Percentiles rank a stretch among this genome's conserved stretches.
Evolutionary conservation across 2,329 filamentous ascomycete genomes (phyloP).

Genomic region (Pseudocercospora cruenta): DNA sequence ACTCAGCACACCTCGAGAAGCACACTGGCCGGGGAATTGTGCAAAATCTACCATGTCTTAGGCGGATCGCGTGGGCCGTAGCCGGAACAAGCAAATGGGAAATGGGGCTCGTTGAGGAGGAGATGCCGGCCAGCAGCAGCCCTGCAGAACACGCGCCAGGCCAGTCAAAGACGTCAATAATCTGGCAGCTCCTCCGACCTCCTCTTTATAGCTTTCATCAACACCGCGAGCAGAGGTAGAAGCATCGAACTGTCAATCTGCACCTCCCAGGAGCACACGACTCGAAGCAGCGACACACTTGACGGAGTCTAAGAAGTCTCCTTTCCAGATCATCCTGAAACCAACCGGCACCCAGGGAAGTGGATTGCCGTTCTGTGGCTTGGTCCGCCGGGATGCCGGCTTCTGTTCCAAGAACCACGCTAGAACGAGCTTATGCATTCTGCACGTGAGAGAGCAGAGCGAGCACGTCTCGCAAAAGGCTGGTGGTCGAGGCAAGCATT

Average conservation of each 20-base stretch:
- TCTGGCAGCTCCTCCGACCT: not conserved
- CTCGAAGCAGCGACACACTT: not conserved
- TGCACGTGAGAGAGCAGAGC: no score
- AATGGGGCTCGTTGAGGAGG: conserved; percentile 4
- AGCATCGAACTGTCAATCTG: not conserved
- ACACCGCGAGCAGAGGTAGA: not conserved
- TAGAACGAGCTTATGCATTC: conserved; percentile 13
- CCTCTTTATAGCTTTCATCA: not conserved
- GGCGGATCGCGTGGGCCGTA: not conserved
- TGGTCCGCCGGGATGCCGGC: conserved; percentile 12
- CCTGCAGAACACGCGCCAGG: not conserved
- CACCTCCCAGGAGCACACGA: not conserved
- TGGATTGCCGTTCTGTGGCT: conserved; percentile 12
- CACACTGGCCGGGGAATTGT: conserved; percentile 1
- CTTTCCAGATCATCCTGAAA: conserved; percentile 1
- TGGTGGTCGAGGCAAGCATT: no score
- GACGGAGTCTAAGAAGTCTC: not conserved
- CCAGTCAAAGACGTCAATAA: not conserved
- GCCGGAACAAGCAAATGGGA: conserved; percentile 1
- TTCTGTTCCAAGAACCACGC: conserved; percentile 14
- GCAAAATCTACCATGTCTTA: not conserved
- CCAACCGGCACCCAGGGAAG: conserved; percentile 10
- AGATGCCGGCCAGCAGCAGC: conserved; percentile 1
- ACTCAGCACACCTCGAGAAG: not conserved
- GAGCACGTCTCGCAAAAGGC: not conserved